Conservation (phyloP, 352 stramenopile genomes). For the Pythium dissotocum region DNA sequence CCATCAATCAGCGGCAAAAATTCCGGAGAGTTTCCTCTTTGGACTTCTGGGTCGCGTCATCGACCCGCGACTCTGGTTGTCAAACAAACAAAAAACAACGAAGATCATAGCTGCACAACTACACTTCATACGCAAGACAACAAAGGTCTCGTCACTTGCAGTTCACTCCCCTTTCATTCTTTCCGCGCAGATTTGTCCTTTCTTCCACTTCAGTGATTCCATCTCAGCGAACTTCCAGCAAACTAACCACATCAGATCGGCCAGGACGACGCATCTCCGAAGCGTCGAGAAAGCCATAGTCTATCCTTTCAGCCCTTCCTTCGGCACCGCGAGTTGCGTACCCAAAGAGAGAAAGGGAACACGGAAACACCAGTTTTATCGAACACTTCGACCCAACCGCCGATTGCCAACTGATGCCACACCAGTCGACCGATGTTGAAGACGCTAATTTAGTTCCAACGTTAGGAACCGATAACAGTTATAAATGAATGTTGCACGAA, state of each 20-base stretch:
- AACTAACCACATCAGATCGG: too few relatives aligned
- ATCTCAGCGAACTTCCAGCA: neutral
- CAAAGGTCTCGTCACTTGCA: neutral
- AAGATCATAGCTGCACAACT: neutral
- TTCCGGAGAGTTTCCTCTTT: neutral
- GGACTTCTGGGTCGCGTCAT: neutral
- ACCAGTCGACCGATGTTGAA: neutral
- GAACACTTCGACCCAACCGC: neutral
- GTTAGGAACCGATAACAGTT: neutral
- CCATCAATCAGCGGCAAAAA: neutral
- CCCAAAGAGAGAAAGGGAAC: neutral
- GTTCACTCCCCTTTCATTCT: neutral
- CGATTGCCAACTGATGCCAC: neutral
- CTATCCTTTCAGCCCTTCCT: neutral
- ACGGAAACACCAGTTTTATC: neutral
- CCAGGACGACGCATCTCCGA: neutral
- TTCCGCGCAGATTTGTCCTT: neutral
- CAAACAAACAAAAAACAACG: neutral
- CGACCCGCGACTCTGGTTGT: neutral
- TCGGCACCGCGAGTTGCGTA: neutral
- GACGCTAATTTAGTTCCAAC: neutral
- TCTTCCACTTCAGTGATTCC: neutral
- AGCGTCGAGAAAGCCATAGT: neutral
- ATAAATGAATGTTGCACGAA: conserved; percentile 5
- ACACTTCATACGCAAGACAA: too few relatives aligned